Percentiles rank a stretch among this genome's conserved stretches.
Conservation (phyloP, 371 early-diverging fungal genomes). For the Syncephalastrum sp. region DNA sequence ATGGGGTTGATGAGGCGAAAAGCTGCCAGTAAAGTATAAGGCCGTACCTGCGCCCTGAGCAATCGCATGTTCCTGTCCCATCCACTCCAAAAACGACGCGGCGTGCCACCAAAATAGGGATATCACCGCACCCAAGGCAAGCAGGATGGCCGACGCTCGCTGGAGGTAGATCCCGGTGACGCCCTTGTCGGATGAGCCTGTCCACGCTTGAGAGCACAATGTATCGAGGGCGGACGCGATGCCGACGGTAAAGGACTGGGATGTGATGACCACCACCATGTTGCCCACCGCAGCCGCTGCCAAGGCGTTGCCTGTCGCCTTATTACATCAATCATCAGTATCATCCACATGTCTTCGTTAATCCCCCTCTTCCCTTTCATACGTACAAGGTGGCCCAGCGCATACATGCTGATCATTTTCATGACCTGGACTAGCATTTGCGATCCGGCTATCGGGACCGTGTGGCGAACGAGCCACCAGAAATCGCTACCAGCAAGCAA, state of each 20-base stretch:
- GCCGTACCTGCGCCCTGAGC: constrained; percentile 27
- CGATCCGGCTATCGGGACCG: constrained; percentile 7
- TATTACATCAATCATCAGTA: too few species aligned
- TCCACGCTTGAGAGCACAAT: constrained; percentile 84
- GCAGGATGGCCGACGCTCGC: constrained; percentile 72
- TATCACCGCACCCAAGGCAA: constrained; percentile 61
- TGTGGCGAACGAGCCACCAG: constrained; percentile 55
- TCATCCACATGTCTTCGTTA: too few species aligned
- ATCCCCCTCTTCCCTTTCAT: not conserved
- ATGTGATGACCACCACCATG: constrained; percentile 5
- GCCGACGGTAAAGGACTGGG: constrained; percentile 17
- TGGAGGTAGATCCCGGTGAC: constrained; percentile 82
- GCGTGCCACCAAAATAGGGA: constrained; percentile 75
- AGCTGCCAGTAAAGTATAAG: too few species aligned
- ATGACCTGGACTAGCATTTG: constrained; percentile 61
- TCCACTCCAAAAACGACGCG: constrained; percentile 35
- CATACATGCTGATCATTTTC: constrained; percentile 19
- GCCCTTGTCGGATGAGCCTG: constrained; percentile 68
- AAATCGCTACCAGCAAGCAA: constrained; percentile 12
- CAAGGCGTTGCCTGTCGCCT: not conserved
- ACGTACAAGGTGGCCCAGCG: constrained; percentile 20
- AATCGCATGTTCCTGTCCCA: constrained; percentile 30
- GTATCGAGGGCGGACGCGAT: constrained; percentile 77
- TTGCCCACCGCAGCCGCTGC: constrained; percentile 13
- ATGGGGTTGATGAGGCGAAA: too few species aligned